phyloP scores from a whole-genome alignment of 805 yeast genomes.

The Pichia manshurica region DNA sequence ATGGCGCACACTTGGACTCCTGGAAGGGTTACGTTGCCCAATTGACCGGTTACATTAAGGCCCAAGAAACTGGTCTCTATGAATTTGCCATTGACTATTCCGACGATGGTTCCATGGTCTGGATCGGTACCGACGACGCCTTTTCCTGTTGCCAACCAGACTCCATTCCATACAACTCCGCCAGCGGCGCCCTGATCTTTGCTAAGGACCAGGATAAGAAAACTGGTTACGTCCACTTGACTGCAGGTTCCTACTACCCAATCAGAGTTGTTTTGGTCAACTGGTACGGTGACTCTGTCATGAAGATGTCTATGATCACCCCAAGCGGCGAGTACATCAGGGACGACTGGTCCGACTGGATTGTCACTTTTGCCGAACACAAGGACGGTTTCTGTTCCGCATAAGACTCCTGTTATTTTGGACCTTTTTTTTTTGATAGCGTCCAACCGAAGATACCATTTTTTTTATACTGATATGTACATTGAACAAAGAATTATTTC shows the following conservation, averaged over 20 bases:
- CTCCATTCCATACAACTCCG: conserved; percentile 2
- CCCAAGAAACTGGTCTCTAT: conserved; percentile 26
- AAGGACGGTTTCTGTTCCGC: conserved; percentile 5
- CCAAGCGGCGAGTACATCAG: conserved; percentile 6
- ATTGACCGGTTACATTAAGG: conserved; percentile 9
- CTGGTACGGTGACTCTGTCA: conserved; percentile 7
- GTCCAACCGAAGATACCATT: too few species aligned
- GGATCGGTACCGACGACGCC: conserved; percentile 27
- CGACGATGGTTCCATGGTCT: conserved; percentile 32
- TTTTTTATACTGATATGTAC: too few species aligned
- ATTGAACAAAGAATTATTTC: too few species aligned
- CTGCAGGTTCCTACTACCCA: conserved; percentile 16
- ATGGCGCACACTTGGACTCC: conserved; percentile 5
- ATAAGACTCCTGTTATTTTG: background rate
- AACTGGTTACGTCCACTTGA: conserved; percentile 13
- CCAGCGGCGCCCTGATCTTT: conserved; percentile 10
- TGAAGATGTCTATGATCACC: conserved; percentile 9
- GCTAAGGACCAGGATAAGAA: conserved; percentile 2
- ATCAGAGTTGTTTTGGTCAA: conserved; percentile 18
- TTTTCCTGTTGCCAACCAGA: conserved; percentile 31
- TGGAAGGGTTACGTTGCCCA: conserved; percentile 13
- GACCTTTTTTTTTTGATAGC: too few species aligned
- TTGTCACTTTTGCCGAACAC: conserved; percentile 5
- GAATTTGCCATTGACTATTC: conserved; percentile 18
- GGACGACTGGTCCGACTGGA: conserved; percentile 8